Evolutionary conservation across 192 early-diverging fungal genomes (phyloP).

Genomic region (Entophlyctis helioformis): DNA sequence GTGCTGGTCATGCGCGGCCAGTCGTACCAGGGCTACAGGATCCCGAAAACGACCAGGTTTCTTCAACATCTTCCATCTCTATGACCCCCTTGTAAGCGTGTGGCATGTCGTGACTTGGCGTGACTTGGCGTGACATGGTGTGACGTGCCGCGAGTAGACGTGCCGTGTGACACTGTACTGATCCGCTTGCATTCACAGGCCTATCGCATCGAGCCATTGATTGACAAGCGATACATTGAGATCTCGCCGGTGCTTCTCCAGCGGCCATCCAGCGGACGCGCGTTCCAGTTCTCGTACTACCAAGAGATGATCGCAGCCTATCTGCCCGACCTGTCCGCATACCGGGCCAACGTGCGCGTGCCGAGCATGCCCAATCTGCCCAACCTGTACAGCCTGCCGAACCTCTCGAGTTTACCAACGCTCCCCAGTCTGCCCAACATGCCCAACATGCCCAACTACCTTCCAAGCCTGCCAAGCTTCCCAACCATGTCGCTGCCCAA

Average conservation of each 20-base stretch:
- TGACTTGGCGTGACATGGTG: too few species aligned
- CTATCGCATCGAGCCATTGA: conserved; percentile 33
- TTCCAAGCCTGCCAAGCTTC: conserved; percentile 3
- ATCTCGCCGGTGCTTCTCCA: conserved; percentile 31
- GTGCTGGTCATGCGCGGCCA: conserved; percentile 35
- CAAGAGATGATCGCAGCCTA: conserved; percentile 23
- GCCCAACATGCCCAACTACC: conserved; percentile 9
- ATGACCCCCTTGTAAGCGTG: conserved; percentile 33
- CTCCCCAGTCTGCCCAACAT: conserved; percentile 6
- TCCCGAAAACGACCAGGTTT: conserved; percentile 18
- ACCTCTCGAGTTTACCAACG: conserved; percentile 1
- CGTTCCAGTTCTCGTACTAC: conserved; percentile 25
- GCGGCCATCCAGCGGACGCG: conserved; percentile 15
- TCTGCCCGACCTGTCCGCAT: background rate
- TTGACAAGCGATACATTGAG: conserved; percentile 21
- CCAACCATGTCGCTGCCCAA: background rate
- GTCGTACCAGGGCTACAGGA: conserved; percentile 7
- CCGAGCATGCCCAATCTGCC: conserved; percentile 1
- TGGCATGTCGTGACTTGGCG: too few species aligned
- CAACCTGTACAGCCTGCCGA: conserved; percentile 17
- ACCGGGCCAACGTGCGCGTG: too few species aligned
- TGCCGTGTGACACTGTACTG: too few species aligned
- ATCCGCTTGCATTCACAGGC: conserved; percentile 6
- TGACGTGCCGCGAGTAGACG: too few species aligned
- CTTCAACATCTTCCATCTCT: conserved; percentile 36